A percentile compares a stretch with the other conserved stretches of the same genome.
These are phyloP conservation scores for Penicillium digitatum DNA, from an alignment of 2,329 filamentous ascomycete genomes.

Conservation along the genomic window DNA sequence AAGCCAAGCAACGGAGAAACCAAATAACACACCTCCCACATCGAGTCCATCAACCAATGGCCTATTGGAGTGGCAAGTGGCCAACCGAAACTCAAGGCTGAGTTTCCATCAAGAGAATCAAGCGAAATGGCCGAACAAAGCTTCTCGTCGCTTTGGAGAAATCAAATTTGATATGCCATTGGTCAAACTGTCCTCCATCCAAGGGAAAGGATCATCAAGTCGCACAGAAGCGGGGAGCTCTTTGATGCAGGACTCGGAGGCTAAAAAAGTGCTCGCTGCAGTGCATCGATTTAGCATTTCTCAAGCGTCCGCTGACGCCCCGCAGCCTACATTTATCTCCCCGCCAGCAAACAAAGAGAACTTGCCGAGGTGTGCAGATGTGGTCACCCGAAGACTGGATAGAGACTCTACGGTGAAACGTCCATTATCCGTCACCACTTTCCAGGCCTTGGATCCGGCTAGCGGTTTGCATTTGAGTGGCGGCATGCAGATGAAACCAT, in stretches of 20 bases:
- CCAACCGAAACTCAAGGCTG: slow-evolving; percentile 21
- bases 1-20: slow-evolving; percentile 31
- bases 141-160: slow-evolving; percentile 18
- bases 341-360: slow-evolving; percentile 25
- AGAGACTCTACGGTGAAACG: slow-evolving; percentile 14
- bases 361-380: slow-evolving; percentile 33
- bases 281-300: slow-evolving; percentile 39
- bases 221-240: slow-evolving; percentile 17
- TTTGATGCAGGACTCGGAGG: slow-evolving; percentile 32
- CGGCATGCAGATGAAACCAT: slow-evolving; percentile 27
- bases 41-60: slow-evolving; percentile 23
- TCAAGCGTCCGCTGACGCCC: slow-evolving; percentile 19
- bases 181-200: slow-evolving; percentile 23
- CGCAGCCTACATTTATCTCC: slow-evolving; percentile 3
- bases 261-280: slow-evolving; percentile 38
- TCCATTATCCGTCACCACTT: slow-evolving; percentile 21
- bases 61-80: slow-evolving; percentile 34
- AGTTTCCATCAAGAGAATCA: slow-evolving; percentile 10
- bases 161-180: slow-evolving; percentile 24
- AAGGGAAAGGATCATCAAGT: slow-evolving; percentile 33
- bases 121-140: slow-evolving; percentile 10
- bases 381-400: slow-evolving; percentile 28
- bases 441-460: slow-evolving; percentile 11
- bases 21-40: slow-evolving; percentile 20
- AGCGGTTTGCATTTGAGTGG: slow-evolving; percentile 11